These are phyloP conservation scores for Clarireedia paspali DNA, from an alignment of 2,329 filamentous ascomycete species.

Conservation along the genomic window DNA sequence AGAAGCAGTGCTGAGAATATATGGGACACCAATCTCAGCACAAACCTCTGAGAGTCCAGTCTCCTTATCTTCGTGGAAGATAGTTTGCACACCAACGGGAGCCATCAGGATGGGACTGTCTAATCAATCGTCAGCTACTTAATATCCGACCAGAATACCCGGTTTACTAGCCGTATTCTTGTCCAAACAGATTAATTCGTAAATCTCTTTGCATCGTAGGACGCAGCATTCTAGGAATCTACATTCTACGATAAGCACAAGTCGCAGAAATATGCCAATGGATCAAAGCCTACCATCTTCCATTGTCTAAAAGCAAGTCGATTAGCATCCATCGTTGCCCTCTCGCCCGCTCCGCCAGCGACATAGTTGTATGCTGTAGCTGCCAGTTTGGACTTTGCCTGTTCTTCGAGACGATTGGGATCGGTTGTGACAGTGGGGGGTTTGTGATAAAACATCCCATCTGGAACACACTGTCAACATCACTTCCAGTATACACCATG, in stretches of 20 bases:
- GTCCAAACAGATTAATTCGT: slow-evolving; percentile 42
- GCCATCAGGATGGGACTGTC: slow-evolving; percentile 50
- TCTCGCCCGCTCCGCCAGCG: slow-evolving; percentile 53
- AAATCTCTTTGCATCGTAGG: slow-evolving; percentile 23
- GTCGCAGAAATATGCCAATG: not conserved
- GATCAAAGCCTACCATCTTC: slow-evolving; percentile 36
- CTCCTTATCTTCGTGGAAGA: slow-evolving; percentile 60
- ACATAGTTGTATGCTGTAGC: slow-evolving; percentile 50
- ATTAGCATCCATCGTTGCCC: slow-evolving; percentile 55
- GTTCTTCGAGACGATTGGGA: slow-evolving; percentile 46
- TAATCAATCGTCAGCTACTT: not conserved
- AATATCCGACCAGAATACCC: too few species aligned
- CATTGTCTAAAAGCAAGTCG: slow-evolving; percentile 57
- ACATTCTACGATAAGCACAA: not conserved
- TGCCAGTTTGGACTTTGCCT: slow-evolving; percentile 42
- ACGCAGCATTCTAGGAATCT: slow-evolving; percentile 48
- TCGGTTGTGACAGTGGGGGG: slow-evolving; percentile 50
- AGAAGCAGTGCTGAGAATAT: slow-evolving; percentile 59
- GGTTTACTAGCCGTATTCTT: slow-evolving; percentile 33
- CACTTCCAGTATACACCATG: too few species aligned
- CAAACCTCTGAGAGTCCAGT: slow-evolving; percentile 56
- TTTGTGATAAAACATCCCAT: slow-evolving; percentile 41
- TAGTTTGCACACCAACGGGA: slow-evolving; percentile 61
- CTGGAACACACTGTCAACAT: slow-evolving; percentile 12
- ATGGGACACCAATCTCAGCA: slow-evolving; percentile 52